A percentile compares a stretch with the other conserved stretches of the same genome.
These are phyloP conservation scores for Sphagnum fallax DNA, from an alignment of 228 moss, liverwort and hornwort species.

Conservation along the genomic window DNA sequence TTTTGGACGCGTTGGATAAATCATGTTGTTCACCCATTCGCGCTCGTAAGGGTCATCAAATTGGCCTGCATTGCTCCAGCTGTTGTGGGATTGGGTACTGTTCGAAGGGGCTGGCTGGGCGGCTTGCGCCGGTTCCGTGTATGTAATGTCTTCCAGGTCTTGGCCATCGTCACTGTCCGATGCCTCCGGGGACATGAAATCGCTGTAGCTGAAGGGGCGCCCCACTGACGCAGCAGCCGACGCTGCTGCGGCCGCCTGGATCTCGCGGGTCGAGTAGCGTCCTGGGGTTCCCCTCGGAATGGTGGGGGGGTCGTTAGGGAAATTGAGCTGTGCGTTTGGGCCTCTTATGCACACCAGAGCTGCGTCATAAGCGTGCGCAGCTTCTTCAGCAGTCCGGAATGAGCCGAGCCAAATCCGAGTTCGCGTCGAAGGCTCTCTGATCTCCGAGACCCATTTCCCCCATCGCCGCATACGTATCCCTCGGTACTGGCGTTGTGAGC, in stretches of 20 bases:
- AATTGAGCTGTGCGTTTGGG: slow-evolving; percentile 34
- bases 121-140: slow-evolving; percentile 4
- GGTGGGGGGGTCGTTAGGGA: slow-evolving; percentile 26
- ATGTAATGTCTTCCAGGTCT: slow-evolving; percentile 21
- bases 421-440: slow-evolving; percentile 33
- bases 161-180: slow-evolving; percentile 31
- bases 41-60: slow-evolving; percentile 20
- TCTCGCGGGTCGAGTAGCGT: slow-evolving; percentile 28
- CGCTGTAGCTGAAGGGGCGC: slow-evolving; percentile 29
- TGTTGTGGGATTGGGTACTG: slow-evolving; percentile 5
- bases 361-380: slow-evolving; percentile 48
- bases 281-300: slow-evolving; percentile 35
- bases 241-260: slow-evolving; percentile 45
- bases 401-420: slow-evolving; percentile 52
- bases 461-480: slow-evolving; percentile 52
- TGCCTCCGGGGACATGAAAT: slow-evolving; percentile 29
- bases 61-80: slow-evolving; percentile 15
- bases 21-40: slow-evolving; percentile 26
- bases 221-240: slow-evolving; percentile 38
- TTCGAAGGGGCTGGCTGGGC: slow-evolving; percentile 4
- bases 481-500: slow-evolving; percentile 31
- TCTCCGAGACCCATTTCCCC: slow-evolving; percentile 55
- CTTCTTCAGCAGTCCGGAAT: slow-evolving; percentile 39
- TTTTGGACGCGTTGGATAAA: slow-evolving; percentile 25
- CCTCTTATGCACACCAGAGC: slow-evolving; percentile 38